A percentile compares a stretch with the other conserved stretches of the same genome.
Conservation (phyloP, 495 filamentous ascomycete genomes). For the Trichoderma gamsii region DNA sequence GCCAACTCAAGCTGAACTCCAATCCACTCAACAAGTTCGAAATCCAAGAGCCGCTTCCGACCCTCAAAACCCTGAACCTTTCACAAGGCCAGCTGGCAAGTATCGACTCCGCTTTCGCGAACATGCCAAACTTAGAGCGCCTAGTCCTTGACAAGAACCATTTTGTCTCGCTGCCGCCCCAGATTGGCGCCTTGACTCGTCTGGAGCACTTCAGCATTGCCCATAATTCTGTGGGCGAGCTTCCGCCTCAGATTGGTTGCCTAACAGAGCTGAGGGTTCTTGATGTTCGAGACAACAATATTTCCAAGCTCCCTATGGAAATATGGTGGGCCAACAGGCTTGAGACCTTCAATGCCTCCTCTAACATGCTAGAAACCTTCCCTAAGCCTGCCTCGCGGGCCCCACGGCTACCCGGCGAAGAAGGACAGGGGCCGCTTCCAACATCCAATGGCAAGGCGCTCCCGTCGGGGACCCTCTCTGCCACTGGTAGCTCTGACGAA, state of each 20-base stretch:
- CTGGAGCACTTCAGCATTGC: conserved; percentile 91
- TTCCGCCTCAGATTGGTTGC: conserved; percentile 81
- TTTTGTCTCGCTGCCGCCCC: conserved; percentile 76
- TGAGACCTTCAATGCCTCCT: conserved; percentile 89
- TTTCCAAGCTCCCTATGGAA: conserved; percentile 80
- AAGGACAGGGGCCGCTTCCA: conserved; percentile 20
- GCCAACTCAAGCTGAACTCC: conserved; percentile 78
- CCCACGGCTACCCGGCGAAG: conserved; percentile 51
- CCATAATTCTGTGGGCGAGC: conserved; percentile 73
- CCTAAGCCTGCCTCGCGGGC: conserved; percentile 69
- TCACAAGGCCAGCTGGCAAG: conserved; percentile 81
- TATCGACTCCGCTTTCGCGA: conserved; percentile 80
- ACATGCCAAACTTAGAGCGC: conserved; percentile 77
- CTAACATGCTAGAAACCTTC: conserved; percentile 83
- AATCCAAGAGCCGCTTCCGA: conserved; percentile 67
- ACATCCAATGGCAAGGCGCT: conserved; percentile 42
- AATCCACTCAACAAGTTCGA: conserved; percentile 93
- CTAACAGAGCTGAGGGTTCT: conserved; percentile 76
- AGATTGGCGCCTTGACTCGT: conserved; percentile 75
- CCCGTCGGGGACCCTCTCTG: conserved; percentile 45
- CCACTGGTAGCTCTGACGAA: conserved; percentile 70
- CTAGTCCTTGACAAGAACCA: conserved; percentile 92
- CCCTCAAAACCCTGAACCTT: conserved; percentile 76
- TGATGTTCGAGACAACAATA: conserved; percentile 86
- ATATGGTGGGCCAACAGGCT: conserved; percentile 86